Evolutionary conservation across 495 filamentous ascomycete genomes (phyloP), one percentile per base, ranked within the genome.

Genomic region (Hypoxylon fragiforme): DNA sequence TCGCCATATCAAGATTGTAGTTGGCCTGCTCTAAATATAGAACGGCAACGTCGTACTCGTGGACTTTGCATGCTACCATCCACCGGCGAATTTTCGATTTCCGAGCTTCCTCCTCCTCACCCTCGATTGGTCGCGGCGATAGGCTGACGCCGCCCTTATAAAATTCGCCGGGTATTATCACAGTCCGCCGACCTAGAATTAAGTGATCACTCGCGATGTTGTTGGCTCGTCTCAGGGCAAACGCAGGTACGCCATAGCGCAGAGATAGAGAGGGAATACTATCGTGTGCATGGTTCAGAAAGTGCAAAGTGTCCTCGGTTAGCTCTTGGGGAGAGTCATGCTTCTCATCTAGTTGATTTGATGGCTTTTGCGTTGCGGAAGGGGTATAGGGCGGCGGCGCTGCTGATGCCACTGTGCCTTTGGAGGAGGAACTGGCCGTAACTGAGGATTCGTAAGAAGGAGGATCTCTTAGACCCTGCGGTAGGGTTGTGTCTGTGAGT

Each of bases 1-100:
- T 76, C 1, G 89, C 88, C 11, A 62, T 58, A 12, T 81, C 78
- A 13, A 90, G 71, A 37, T 90, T 77, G 68, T 87, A 90, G 12
- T 79, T 76, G 12, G 76, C 73, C 61, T 84, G 83, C 46, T 86
- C 71, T 20, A 91, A 68, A 60, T 92, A 92, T 20, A 89, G 63
- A 8, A 87, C 54, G 6, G 88, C 88, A 14, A 88, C 72, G 61
- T 90, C 83, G 50, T 90, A 90, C 73, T 91, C 86, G 18, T 81
- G 62, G 18, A 85, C 85, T 60, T 89, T 89, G 65, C 80, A 85
- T 1, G 75, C 73, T 11, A 88, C 78, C 87, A 88, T 88, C 76
- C 77, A 91, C 45, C 82, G 73, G 32, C 88, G 77, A 26, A 90
- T 76, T 59, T 83, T 84, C 9, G 71, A 72, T 67, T 86, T 88